Evolutionary conservation across 345 rosid genomes (phyloP).

Genomic region (Eucalyptus shirleyi): DNA sequence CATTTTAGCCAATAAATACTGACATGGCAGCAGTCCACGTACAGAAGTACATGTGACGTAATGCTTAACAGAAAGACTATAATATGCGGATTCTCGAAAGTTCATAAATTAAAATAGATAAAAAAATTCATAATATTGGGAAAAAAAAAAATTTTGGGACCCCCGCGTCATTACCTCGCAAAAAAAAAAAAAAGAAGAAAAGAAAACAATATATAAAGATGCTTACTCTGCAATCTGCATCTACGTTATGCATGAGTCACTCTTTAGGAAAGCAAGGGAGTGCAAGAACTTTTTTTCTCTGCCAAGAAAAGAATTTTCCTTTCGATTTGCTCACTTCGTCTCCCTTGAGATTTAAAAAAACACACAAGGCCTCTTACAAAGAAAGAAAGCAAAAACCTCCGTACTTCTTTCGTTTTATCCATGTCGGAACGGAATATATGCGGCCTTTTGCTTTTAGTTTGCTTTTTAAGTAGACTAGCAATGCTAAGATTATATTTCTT

Average conservation of each 20-base stretch:
- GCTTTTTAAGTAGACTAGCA: not conserved
- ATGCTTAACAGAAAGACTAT: not conserved
- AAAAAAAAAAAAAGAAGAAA: not conserved
- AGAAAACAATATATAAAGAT: not conserved
- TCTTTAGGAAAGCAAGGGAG: not conserved
- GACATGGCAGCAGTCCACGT: not conserved
- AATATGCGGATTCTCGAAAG: not conserved
- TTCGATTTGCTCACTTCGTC: not conserved
- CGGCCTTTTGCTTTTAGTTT: not conserved
- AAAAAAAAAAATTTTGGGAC: not conserved
- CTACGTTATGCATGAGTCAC: not conserved
- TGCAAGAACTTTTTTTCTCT: not conserved
- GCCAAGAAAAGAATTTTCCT: not conserved
- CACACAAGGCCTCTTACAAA: not conserved
- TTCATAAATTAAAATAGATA: too few species aligned
- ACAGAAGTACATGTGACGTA: not conserved
- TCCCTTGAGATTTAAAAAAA: not conserved
- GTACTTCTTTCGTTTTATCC: fast-evolving
- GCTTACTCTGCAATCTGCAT: not conserved
- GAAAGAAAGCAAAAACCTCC: not conserved
- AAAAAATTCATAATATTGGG: too few species aligned
- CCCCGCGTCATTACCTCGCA: not conserved
- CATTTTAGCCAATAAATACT: not conserved
- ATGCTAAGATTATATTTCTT: not conserved
- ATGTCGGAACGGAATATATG: not conserved